phyloP scores from a whole-genome alignment of 208 protist species.

The Trypanosoma theileri region DNA sequence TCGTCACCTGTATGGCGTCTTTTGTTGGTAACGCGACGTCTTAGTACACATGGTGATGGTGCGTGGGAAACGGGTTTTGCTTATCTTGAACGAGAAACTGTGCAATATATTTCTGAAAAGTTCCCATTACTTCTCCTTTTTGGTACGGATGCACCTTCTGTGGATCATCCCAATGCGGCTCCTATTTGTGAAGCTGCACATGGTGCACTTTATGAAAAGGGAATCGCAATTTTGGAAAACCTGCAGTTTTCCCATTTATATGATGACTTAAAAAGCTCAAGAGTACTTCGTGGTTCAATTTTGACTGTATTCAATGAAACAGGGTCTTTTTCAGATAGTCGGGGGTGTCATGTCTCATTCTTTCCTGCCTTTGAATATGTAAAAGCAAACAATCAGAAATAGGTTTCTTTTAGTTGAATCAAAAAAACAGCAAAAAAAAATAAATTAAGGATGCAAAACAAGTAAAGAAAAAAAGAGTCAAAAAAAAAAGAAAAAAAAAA shows the following conservation, averaged over 20 bases:
- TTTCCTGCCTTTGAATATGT: constrained; percentile 29
- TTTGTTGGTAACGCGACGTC: constrained; percentile 43
- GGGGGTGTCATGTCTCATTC: constrained; percentile 68
- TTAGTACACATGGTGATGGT: not conserved
- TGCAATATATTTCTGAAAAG: constrained; percentile 38
- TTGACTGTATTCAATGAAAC: constrained; percentile 54
- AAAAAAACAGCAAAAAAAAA: not conserved
- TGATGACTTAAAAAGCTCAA: constrained; percentile 23
- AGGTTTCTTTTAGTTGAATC: constrained; percentile 20
- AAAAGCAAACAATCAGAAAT: constrained; percentile 5
- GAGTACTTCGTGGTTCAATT: constrained; percentile 32
- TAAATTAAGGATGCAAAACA: not conserved
- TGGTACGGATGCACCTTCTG: constrained; percentile 65
- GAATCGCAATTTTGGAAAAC: constrained; percentile 79
- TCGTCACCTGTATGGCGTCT: constrained; percentile 43
- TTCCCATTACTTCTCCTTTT: constrained; percentile 68
- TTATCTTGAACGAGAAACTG: constrained; percentile 44
- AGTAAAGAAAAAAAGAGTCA: not conserved
- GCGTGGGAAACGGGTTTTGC: constrained; percentile 37
- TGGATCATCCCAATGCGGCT: constrained; percentile 42
- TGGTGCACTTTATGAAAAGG: constrained; percentile 39
- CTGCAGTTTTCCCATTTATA: constrained; percentile 41
- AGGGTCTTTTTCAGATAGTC: constrained; percentile 46
- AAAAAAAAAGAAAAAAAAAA: not conserved
- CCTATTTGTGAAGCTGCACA: constrained; percentile 51